A percentile compares a stretch with the other conserved stretches of the same genome.
Conservation (phyloP, 495 filamentous ascomycete species). For the Neurospora africana region DNA sequence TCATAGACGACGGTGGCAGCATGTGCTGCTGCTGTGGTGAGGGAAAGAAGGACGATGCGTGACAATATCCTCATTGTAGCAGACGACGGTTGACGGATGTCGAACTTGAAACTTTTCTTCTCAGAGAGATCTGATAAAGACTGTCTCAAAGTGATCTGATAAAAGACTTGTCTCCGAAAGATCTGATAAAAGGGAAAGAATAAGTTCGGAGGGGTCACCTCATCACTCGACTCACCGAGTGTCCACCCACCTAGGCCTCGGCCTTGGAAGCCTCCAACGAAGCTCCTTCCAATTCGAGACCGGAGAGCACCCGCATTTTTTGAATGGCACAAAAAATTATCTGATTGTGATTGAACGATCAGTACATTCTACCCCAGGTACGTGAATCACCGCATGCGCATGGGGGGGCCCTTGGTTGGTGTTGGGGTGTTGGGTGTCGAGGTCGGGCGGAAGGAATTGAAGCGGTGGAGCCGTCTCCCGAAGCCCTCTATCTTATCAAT, state of each 20-base stretch:
- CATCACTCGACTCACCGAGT: neutral
- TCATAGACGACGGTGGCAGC: conserved; percentile 60
- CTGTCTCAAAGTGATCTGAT: neutral
- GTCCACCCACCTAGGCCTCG: neutral
- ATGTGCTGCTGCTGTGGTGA: conserved; percentile 6
- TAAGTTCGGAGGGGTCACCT: neutral
- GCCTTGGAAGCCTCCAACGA: neutral
- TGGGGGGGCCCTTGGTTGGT: neutral
- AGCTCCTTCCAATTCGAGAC: neutral
- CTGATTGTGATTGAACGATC: neutral
- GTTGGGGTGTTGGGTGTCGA: neutral
- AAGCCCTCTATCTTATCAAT: conserved; percentile 16
- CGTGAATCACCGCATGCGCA: neutral
- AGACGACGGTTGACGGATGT: neutral
- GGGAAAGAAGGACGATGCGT: conserved; percentile 4
- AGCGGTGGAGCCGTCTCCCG: neutral
- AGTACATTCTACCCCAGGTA: neutral
- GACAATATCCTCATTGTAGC: neutral
- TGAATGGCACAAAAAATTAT: neutral
- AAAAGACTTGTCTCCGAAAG: no score
- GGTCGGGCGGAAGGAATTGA: neutral
- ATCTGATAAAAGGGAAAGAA: neutral
- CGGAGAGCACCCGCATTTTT: neutral
- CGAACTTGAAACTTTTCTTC: neutral
- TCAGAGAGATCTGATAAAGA: neutral